Evolutionary conservation across 2,329 filamentous ascomycete species (phyloP), one percentile per base, ranked within the genome.

Genomic region (Tolypocladium tundrense): DNA sequence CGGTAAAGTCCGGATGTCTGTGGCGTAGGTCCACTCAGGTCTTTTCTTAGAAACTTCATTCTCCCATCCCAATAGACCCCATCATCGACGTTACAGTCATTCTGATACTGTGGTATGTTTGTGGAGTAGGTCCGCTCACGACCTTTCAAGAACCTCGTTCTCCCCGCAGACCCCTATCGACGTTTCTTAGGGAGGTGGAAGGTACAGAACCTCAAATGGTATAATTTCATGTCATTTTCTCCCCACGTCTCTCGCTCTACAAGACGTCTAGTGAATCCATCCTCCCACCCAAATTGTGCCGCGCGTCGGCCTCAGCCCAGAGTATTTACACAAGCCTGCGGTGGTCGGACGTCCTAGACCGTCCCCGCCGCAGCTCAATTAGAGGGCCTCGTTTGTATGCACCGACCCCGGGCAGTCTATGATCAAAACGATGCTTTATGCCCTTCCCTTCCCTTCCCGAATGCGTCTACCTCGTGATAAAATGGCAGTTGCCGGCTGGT

Each of bases 381-480:
- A 59, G 41, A 58, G 51, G 51, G 37, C 41, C 31, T 42, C 4
- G 19, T 16, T 35, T 37, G 33, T 56, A n/a, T 57, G 51, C 53
- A 42, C 39, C 43, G 48, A 31, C 43, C 33, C 52, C 33, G 40
- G 54, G 37, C 50, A 27, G 57, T 62, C 59, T 59, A 60, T 62
- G 42, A 43, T 59, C 31, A 54, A 52, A 58, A 37, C 35, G 51
- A 56, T 60, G 58, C 57, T 37, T 58, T n/a, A 54, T 50, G 21
- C 53, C 45, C 31, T 42, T 31, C 31, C 48, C 37, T 40, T 56
- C 24, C 53, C 39, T 40, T 57, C 24, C 53, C 40, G 48, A 42
- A 57, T 58, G 57, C 53, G 57, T 62, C 59, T 59, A 57, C 56
- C 53, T 59, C 59, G 58, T 59, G 33, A 59, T 54, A 43, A 33